A percentile compares a stretch with the other conserved stretches of the same genome.
Evolutionary conservation across 345 rosid species (phyloP).

Genomic region (Citrus unshiu): DNA sequence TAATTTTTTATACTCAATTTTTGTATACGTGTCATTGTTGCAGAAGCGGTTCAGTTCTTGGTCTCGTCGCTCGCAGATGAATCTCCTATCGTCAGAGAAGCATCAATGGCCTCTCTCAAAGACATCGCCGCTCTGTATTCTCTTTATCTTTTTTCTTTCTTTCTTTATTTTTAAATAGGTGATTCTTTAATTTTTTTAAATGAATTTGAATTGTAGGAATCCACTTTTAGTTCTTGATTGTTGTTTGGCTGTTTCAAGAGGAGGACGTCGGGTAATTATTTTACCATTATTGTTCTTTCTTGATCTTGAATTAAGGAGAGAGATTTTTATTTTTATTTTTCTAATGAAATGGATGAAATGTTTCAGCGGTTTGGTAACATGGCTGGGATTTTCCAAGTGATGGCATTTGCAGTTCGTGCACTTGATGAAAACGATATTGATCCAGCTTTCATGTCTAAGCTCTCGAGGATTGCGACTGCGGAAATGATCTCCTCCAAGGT

Average conservation of each 20-base stretch:
- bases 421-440: conserved; percentile 61
- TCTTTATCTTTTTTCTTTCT: neutral
- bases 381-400: conserved; percentile 94
- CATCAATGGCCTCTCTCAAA: conserved; percentile 82
- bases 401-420: conserved; percentile 75
- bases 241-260: conserved; percentile 75
- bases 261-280: conserved; percentile 75
- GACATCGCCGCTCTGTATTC: conserved; percentile 68
- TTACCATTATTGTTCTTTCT: neutral
- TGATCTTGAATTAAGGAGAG: neutral
- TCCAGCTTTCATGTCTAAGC: conserved; percentile 71
- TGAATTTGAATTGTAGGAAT: conserved; percentile 46
- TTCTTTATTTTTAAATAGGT: neutral
- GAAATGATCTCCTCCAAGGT: conserved; percentile 97
- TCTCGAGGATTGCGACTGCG: conserved; percentile 85
- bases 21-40: neutral
- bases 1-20: neutral
- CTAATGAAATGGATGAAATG: neutral
- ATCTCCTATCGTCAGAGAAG: conserved; percentile 59
- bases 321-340: neutral
- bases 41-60: conserved; percentile 88
- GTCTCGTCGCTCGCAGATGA: conserved; percentile 89
- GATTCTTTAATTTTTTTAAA: neutral
- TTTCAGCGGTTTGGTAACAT: conserved; percentile 80
- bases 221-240: conserved; percentile 94